phyloP scores from a whole-genome alignment of 192 early-diverging fungal genomes.

The Rhizophagus prolifer region DNA sequence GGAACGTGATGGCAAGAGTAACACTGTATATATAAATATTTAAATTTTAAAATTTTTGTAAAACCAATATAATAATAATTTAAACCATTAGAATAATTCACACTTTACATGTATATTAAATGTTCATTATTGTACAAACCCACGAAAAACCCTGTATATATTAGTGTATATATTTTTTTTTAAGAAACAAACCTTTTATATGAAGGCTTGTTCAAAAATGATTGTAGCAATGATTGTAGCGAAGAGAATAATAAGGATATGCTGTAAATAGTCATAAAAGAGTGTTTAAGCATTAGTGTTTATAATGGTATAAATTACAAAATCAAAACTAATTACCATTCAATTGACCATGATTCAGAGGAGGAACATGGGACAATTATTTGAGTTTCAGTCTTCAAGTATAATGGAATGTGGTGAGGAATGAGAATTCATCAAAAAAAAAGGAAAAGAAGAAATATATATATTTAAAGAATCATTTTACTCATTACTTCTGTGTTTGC shows the following conservation, averaged over 20 bases:
- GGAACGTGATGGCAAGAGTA: constrained; percentile 25
- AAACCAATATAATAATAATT: constrained; percentile 1
- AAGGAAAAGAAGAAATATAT: neutral
- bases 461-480: neutral
- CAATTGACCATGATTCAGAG: constrained; percentile 7
- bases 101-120: constrained; percentile 4
- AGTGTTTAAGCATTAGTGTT: neutral
- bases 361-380: constrained; percentile 7
- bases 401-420: neutral
- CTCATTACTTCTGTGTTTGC: neutral
- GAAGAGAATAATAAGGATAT: constrained; percentile 8
- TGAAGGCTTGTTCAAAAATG: neutral
- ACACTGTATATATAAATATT: constrained; percentile 15
- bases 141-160: neutral
- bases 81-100: neutral
- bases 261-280: neutral
- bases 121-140: neutral
- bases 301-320: neutral
- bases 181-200: neutral
- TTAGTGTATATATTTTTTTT: neutral
- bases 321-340: neutral
- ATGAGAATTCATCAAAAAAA: neutral
- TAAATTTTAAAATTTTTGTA: neutral
- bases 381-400: neutral
- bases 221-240: neutral